phyloP scores from a whole-genome alignment of 495 filamentous ascomycete species.

The Entonaema liquescens region DNA sequence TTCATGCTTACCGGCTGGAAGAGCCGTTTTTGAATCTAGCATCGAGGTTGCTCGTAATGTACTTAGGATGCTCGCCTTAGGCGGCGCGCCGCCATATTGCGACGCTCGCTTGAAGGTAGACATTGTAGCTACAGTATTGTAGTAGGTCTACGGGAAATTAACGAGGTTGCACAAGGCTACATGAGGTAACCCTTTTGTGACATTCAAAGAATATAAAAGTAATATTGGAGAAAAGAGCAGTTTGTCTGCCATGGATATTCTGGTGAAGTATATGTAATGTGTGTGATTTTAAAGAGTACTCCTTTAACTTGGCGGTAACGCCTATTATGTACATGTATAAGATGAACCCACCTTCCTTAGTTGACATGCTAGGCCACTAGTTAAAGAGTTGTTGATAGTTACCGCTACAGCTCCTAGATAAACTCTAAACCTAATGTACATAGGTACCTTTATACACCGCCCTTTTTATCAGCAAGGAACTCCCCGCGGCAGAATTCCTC shows the following conservation, averaged over 20 bases:
- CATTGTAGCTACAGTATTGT: conserved; percentile 53
- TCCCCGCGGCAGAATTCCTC: conserved; percentile 40
- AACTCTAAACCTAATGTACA: no score
- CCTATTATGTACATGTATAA: conserved; percentile 6
- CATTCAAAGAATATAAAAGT: conserved; percentile 5
- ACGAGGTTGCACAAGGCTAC: conserved; percentile 10
- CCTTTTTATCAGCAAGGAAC: conserved; percentile 4
- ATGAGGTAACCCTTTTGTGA: not conserved
- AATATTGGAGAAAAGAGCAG: not conserved
- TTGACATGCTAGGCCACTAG: not conserved
- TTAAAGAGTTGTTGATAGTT: not conserved
- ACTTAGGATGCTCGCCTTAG: conserved; percentile 67
- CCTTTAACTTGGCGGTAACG: conserved; percentile 1
- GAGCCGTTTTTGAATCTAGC: conserved; percentile 73
- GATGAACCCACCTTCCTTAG: not conserved
- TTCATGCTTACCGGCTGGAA: conserved; percentile 75
- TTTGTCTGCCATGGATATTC: not conserved
- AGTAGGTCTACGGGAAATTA: conserved; percentile 11
- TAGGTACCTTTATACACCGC: conserved; percentile 19
- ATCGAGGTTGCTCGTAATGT: conserved; percentile 81
- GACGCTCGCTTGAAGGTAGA: conserved; percentile 70
- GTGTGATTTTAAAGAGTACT: not conserved
- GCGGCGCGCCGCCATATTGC: conserved; percentile 55
- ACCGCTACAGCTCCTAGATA: no score
- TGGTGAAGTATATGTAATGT: not conserved